These are phyloP conservation scores for Brettanomyces naardenensis DNA, from an alignment of 805 yeast genomes.

Conservation along the genomic window DNA sequence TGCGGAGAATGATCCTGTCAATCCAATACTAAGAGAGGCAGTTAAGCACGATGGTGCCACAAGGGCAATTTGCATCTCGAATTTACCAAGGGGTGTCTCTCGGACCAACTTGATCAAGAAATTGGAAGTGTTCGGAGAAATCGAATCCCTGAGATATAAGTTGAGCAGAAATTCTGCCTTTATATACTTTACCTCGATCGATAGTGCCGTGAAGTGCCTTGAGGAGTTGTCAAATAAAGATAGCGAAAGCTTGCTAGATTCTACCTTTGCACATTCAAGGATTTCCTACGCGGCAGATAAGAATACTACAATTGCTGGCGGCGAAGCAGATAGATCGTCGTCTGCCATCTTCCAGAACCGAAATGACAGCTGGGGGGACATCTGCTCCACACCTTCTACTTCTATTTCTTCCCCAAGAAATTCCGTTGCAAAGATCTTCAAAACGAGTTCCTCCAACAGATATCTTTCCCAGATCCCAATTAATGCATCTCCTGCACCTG, in stretches of 20 bases:
- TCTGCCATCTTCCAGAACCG: no score
- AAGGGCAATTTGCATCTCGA: conserved; percentile 21
- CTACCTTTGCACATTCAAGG: conserved; percentile 16
- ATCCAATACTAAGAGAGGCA: conserved; percentile 18
- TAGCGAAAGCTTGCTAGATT: not conserved
- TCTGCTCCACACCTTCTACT: conserved; percentile 21
- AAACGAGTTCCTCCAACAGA: not conserved
- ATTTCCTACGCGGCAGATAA: conserved; percentile 24
- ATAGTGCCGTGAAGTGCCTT: conserved; percentile 36
- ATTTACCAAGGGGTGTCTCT: conserved; percentile 10
- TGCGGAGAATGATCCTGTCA: conserved; percentile 24
- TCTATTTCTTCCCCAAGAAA: conserved; percentile 19
- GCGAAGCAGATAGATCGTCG: no score
- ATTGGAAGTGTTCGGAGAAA: conserved; percentile 32
- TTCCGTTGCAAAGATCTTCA: conserved; percentile 5
- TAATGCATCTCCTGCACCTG: not conserved
- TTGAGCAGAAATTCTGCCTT: conserved; percentile 18
- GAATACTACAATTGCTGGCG: no score
- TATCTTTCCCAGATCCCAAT: not conserved
- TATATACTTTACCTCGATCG: conserved; percentile 37
- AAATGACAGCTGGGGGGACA: conserved; percentile 6
- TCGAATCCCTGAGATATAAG: conserved; percentile 29
- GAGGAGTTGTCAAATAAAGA: conserved; percentile 28
- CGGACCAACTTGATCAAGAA: conserved; percentile 20
- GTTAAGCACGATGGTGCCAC: conserved; percentile 26